These are phyloP conservation scores for Solanum medicagineum DNA, from an alignment of 257 asterid species.

Conservation along the genomic window DNA sequence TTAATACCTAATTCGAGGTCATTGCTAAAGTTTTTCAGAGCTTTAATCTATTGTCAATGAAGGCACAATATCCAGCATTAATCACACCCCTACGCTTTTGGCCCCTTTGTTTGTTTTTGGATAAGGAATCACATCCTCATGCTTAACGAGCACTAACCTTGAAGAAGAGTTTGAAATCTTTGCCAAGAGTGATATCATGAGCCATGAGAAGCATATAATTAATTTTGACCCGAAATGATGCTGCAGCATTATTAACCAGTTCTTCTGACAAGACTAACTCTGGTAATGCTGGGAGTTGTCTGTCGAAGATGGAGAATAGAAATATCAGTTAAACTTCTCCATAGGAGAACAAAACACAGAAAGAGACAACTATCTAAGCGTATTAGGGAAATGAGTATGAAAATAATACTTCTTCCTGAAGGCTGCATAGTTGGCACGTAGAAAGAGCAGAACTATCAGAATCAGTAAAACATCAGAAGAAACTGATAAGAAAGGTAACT, in stretches of 20 bases:
- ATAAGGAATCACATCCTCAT: neutral
- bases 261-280: conserved; percentile 90
- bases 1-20: neutral
- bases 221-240: conserved; percentile 84
- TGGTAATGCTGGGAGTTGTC: conserved; percentile 60
- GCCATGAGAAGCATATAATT: conserved; percentile 94
- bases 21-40: neutral
- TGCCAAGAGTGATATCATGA: conserved; percentile 91
- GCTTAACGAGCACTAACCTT: conserved; percentile 37
- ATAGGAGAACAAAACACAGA: neutral
- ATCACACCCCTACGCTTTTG: neutral
- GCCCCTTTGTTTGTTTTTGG: neutral
- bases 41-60: neutral
- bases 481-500: conserved; percentile 69
- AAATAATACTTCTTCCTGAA: conserved; percentile 40
- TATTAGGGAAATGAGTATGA: neutral
- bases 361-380: neutral
- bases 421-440: conserved; percentile 68
- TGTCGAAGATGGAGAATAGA: conserved; percentile 21
- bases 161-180: conserved; percentile 85
- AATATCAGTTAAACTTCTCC: conserved; percentile 5
- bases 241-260: conserved; percentile 87
- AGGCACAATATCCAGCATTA: neutral
- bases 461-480: conserved; percentile 71
- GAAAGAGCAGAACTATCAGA: conserved; percentile 58